A percentile compares a stretch with the other conserved stretches of the same genome.
These are phyloP conservation scores for Mucor lusitanicus DNA, from an alignment of 371 early-diverging fungal genomes.

Conservation along the genomic window DNA sequence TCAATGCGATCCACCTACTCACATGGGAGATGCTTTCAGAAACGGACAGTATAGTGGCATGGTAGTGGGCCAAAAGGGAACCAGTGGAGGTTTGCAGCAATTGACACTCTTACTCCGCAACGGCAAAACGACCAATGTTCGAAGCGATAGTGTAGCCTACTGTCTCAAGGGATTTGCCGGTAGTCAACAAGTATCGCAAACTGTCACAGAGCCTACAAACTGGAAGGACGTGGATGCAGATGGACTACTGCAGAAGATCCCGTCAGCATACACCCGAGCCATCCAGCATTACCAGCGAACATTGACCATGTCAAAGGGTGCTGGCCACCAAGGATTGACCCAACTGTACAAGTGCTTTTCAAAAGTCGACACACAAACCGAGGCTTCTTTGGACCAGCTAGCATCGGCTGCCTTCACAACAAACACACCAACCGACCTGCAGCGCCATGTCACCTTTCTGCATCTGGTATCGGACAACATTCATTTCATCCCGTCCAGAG, in stretches of 20 bases:
- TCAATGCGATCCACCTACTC: background rate
- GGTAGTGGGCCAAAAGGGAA: conserved; percentile 34
- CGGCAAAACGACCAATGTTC: conserved; percentile 32
- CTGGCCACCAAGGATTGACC: conserved; percentile 22
- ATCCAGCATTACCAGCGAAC: conserved; percentile 34
- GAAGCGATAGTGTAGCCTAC: conserved; percentile 56
- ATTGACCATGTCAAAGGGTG: conserved; percentile 23
- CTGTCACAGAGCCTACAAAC: conserved; percentile 3
- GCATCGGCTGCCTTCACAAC: conserved; percentile 43
- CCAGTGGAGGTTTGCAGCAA: conserved; percentile 48
- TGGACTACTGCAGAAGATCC: conserved; percentile 13
- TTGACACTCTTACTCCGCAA: conserved; percentile 43
- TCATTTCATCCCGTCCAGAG: conserved; percentile 48
- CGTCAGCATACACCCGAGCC: conserved; percentile 24
- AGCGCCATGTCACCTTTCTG: conserved; percentile 64
- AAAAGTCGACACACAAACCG: conserved; percentile 14
- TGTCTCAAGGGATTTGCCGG: conserved; percentile 42
- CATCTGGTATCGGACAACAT: conserved; percentile 54
- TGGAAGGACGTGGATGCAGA: conserved; percentile 21
- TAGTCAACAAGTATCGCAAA: conserved; percentile 6
- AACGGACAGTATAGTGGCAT: conserved; percentile 51
- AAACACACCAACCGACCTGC: conserved; percentile 16
- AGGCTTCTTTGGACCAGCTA: conserved; percentile 33
- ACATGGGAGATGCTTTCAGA: conserved; percentile 21
- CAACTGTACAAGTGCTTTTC: conserved; percentile 34